Percentiles rank a stretch among this genome's conserved stretches.
Evolutionary conservation across 805 yeast species (phyloP).

Genomic region (Danielozyma ontarioensis): DNA sequence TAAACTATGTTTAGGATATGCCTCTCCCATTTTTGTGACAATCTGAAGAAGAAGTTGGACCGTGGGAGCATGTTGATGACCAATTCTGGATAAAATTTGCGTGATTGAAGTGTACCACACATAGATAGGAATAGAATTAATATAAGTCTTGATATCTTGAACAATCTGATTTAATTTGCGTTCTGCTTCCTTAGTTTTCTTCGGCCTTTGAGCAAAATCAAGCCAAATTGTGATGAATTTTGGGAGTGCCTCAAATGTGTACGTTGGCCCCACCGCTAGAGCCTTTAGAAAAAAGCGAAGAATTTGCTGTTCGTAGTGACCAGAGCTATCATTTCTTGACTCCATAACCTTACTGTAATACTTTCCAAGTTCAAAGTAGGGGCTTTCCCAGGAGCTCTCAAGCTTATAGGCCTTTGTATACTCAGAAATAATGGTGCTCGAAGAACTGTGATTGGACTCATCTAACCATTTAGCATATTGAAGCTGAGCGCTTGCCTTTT

Average conservation of each 20-base stretch:
- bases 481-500: conserved; percentile 49
- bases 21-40: conserved; percentile 48
- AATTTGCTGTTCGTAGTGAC: conserved; percentile 50
- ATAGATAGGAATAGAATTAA: conserved; percentile 42
- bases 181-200: conserved; percentile 24
- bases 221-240: conserved; percentile 90
- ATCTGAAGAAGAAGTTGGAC: conserved; percentile 53
- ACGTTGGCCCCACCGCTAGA: conserved; percentile 55
- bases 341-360: conserved; percentile 77
- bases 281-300: conserved; percentile 55
- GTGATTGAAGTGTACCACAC: conserved; percentile 83
- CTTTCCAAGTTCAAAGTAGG: conserved; percentile 73
- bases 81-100: conserved; percentile 75
- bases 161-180: conserved; percentile 41
- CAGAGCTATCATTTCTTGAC: conserved; percentile 46
- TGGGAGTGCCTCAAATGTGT: conserved; percentile 80
- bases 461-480: conserved; percentile 88
- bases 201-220: conserved; percentile 50
- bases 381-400: conserved; percentile 65
- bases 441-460: conserved; percentile 74
- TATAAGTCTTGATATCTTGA: conserved; percentile 41
- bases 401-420: conserved; percentile 55
- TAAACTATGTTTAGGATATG: conserved; percentile 78
- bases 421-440: conserved; percentile 65
- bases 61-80: conserved; percentile 56